These are phyloP conservation scores for Aspergillus hiratsukae DNA, from an alignment of 2,329 filamentous ascomycete genomes.

Conservation along the genomic window DNA sequence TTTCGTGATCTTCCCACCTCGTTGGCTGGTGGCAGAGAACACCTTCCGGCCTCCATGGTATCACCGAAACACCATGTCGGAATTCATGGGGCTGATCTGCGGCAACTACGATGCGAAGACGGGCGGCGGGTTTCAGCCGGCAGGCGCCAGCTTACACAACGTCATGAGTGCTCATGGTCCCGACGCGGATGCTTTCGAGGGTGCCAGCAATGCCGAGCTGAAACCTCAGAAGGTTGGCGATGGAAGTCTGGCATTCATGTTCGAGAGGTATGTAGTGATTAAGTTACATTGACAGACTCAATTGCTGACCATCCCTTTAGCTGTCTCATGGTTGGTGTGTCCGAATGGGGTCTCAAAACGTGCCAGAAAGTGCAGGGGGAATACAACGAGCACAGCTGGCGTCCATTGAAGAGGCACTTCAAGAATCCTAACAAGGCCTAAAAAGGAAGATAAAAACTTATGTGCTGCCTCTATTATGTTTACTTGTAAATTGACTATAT, in stretches of 20 bases:
- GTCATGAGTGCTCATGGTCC: conserved; percentile 67
- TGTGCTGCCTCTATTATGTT: not conserved
- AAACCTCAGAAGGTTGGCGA: conserved; percentile 55
- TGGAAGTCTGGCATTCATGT: conserved; percentile 62
- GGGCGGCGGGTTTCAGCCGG: conserved; percentile 55
- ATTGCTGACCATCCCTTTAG: conserved; percentile 42
- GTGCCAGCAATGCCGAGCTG: conserved; percentile 50
- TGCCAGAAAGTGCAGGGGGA: conserved; percentile 67
- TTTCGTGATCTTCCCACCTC: conserved; percentile 62
- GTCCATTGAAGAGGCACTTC: conserved; percentile 60
- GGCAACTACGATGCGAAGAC: conserved; percentile 59
- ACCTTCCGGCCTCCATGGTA: conserved; percentile 61
- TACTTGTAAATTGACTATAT: not conserved
- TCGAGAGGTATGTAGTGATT: conserved; percentile 46
- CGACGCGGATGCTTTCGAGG: conserved; percentile 53
- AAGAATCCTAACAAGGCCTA: conserved; percentile 45
- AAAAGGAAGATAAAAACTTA: not conserved
- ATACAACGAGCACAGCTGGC: conserved; percentile 82
- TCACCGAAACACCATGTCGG: conserved; percentile 62
- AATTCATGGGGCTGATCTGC: conserved; percentile 62
- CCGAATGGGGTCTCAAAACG: conserved; percentile 66
- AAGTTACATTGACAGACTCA: not conserved
- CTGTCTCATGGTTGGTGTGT: conserved; percentile 65
- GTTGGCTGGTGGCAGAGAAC: conserved; percentile 59
- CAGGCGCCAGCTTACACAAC: conserved; percentile 62